These are phyloP conservation scores for Spizellomyces sp. DNA, from an alignment of 192 early-diverging fungal genomes.

Conservation along the genomic window DNA sequence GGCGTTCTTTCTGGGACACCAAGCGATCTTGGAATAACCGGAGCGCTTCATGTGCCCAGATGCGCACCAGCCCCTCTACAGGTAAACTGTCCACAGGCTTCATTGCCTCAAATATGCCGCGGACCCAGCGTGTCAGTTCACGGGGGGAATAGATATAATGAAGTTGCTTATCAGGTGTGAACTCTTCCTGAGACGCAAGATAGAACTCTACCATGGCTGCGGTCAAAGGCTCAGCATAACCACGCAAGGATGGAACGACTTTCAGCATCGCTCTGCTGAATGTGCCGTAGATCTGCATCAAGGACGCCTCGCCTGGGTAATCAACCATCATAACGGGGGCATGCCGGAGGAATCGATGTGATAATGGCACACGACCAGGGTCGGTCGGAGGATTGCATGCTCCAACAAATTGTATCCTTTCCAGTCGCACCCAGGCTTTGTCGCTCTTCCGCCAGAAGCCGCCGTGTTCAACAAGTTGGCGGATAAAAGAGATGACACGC, in stretches of 20 bases:
- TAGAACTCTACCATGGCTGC: slow-evolving; percentile 98
- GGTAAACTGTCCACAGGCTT: slow-evolving; percentile 75
- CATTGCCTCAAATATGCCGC: slow-evolving; percentile 96
- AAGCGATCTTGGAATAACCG: slow-evolving; percentile 99
- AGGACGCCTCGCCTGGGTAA: slow-evolving; percentile 91
- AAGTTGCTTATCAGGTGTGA: slow-evolving; percentile 97
- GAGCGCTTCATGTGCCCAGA: slow-evolving; percentile 98
- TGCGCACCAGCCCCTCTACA: slow-evolving; percentile 83
- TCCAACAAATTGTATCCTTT: slow-evolving; percentile 99
- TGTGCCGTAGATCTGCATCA: slow-evolving; percentile 95
- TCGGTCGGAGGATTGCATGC: slow-evolving; percentile 99
- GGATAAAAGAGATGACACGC: slow-evolving; percentile 93
- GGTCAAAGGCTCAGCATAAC: slow-evolving; percentile 89
- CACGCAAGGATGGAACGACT: slow-evolving; percentile 85
- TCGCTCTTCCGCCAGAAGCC: slow-evolving; percentile 96
- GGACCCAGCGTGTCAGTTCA: slow-evolving; percentile 98
- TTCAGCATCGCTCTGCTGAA: slow-evolving; percentile 92
- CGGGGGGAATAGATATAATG: slow-evolving; percentile 99
- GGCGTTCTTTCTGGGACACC: slow-evolving; percentile 81
- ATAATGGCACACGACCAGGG: slow-evolving; percentile 94
- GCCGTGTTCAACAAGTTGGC: slow-evolving; percentile 91
- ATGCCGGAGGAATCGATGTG: slow-evolving; percentile 95
- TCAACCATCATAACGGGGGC: slow-evolving; percentile 97
- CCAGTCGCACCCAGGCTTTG: slow-evolving; percentile 91
- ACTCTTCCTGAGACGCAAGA: slow-evolving; percentile 81